Conservation (phyloP, 164 flowering plant genomes). For the Annona cherimola region DNA sequence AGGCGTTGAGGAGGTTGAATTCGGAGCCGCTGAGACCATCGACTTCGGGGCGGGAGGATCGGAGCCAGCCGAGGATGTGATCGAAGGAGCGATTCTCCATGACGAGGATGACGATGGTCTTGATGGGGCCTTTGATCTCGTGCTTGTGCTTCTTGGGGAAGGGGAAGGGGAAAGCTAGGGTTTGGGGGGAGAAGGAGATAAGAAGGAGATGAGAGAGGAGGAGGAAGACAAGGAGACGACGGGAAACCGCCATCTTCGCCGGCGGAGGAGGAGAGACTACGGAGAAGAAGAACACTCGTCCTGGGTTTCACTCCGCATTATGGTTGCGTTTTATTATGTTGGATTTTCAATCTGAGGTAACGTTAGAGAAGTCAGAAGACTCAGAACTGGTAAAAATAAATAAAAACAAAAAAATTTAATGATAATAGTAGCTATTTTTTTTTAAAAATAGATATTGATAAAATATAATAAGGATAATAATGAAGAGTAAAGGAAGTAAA, state of each 20-base stretch:
- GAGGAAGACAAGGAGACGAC: conserved; percentile 4
- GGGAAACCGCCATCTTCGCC: neutral
- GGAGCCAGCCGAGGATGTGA: conserved; percentile 44
- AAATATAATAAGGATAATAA: no score
- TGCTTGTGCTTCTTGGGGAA: conserved; percentile 9
- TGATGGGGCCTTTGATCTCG: conserved; percentile 32
- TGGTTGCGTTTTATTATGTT: no score
- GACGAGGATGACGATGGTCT: conserved; percentile 39
- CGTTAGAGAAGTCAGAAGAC: no score
- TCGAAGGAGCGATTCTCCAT: conserved; percentile 50
- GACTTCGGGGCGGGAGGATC: conserved; percentile 29
- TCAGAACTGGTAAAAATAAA: no score
- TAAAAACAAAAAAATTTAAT: no score
- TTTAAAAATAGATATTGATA: no score
- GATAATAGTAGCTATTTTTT: no score
- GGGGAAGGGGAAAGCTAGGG: conserved; percentile 6
- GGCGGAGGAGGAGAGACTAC: neutral
- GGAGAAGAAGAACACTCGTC: no score
- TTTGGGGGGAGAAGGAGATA: conserved; percentile 5
- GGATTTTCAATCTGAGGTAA: no score
- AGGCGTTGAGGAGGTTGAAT: conserved; percentile 22
- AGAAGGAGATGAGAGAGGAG: conserved; percentile 6
- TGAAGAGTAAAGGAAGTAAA: no score
- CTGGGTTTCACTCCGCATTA: no score
- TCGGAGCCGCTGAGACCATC: conserved; percentile 37